Conservation (phyloP, 1,284 basidiomycete species). For the Sanghuangporus sanghuang region DNA sequence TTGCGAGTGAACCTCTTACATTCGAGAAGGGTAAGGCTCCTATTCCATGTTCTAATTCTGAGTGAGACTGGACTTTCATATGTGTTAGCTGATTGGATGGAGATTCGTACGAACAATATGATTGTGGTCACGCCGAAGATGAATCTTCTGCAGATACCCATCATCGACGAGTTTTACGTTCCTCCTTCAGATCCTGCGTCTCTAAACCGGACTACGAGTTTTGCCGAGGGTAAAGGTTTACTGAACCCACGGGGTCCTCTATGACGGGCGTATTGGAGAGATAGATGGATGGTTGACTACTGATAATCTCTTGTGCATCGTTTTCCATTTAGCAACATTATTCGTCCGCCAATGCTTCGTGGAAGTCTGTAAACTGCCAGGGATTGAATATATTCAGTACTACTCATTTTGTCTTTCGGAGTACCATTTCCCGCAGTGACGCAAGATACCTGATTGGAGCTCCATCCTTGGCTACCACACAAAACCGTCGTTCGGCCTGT, state of each 20-base stretch:
- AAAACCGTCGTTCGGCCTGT: not conserved
- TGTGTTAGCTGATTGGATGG: constrained; percentile 86
- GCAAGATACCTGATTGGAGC: not conserved
- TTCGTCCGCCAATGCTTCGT: not conserved
- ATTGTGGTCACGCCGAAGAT: constrained; percentile 88
- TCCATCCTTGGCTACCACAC: not conserved
- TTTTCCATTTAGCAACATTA: not conserved
- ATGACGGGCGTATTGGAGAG: not conserved
- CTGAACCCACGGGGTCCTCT: constrained; percentile 41
- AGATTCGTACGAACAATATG: constrained; percentile 93
- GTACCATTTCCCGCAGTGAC: not conserved
- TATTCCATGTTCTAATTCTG: not conserved
- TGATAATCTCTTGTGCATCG: constrained; percentile 1
- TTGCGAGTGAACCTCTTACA: constrained; percentile 89
- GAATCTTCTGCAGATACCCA: constrained; percentile 93
- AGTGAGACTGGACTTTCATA: constrained; percentile 1
- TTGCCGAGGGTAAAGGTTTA: constrained; percentile 71
- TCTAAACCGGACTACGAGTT: constrained; percentile 56
- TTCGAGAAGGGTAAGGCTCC: constrained; percentile 77
- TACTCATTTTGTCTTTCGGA: not conserved
- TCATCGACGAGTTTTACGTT: constrained; percentile 88
- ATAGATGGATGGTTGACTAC: not conserved
- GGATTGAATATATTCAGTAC: not conserved
- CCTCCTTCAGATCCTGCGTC: constrained; percentile 71
- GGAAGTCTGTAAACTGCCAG: not conserved